Conservation (phyloP, 768 basidiomycete species). For the Boletus sensibilis region DNA sequence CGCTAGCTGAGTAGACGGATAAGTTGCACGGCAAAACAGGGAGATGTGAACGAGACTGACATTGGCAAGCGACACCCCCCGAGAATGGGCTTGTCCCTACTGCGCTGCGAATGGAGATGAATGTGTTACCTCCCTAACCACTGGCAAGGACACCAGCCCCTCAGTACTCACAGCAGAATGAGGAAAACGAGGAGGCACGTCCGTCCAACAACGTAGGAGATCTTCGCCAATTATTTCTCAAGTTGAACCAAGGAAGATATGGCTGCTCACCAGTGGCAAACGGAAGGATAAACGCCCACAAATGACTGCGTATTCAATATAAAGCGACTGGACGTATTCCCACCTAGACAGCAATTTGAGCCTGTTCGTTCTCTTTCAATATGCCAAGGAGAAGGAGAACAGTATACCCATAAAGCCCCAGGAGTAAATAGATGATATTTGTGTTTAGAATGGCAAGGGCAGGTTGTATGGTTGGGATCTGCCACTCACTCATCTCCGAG, state of each 20-base stretch:
- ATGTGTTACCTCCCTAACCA: slow-evolving; percentile 5
- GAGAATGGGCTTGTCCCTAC: not conserved
- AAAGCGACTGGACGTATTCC: slow-evolving; percentile 19
- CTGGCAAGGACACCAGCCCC: too few relatives aligned
- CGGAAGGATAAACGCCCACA: slow-evolving; percentile 15
- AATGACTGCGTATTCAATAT: slow-evolving; percentile 19
- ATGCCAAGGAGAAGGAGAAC: not conserved
- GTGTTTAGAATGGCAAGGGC: not conserved
- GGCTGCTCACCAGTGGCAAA: slow-evolving; percentile 19
- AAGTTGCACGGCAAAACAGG: not conserved
- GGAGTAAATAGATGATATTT: slow-evolving; percentile 8
- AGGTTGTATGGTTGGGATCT: not conserved
- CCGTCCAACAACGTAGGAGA: slow-evolving; percentile 25
- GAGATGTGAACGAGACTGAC: slow-evolving; percentile 15
- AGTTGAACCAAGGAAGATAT: not conserved
- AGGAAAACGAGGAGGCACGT: slow-evolving; percentile 8
- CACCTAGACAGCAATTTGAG: slow-evolving; percentile 14
- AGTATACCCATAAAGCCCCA: slow-evolving; percentile 24
- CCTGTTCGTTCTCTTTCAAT: not conserved
- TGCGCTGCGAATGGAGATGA: slow-evolving; percentile 5
- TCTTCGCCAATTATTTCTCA: slow-evolving; percentile 1
- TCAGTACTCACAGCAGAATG: slow-evolving; percentile 10
- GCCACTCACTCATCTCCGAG: slow-evolving; percentile 6
- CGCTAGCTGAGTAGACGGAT: slow-evolving; percentile 6
- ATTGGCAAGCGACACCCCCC: not conserved